Evolutionary conservation across 768 basidiomycete species (phyloP).

Genomic region (Butyriboletus loyo): DNA sequence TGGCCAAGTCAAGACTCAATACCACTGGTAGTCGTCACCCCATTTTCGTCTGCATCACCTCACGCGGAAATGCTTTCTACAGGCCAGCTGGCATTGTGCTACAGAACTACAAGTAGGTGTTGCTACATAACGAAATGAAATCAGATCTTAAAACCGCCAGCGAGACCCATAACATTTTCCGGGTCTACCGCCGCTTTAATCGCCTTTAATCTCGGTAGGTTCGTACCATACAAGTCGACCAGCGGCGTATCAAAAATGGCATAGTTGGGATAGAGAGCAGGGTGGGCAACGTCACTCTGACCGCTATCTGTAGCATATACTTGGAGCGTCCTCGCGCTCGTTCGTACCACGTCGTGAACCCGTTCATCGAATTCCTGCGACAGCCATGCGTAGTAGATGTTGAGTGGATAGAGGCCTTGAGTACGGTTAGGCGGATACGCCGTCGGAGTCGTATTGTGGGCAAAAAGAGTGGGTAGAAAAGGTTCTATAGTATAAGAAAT

Average conservation of each 20-base stretch:
- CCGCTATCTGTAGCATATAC: slow-evolving; percentile 40
- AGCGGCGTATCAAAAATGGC: slow-evolving; percentile 51
- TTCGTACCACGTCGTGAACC: slow-evolving; percentile 36
- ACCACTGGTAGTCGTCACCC: not conserved
- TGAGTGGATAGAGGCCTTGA: slow-evolving; percentile 38
- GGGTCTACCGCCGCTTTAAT: slow-evolving; percentile 53
- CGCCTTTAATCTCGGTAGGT: slow-evolving; percentile 33
- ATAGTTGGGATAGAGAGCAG: slow-evolving; percentile 54
- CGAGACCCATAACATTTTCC: slow-evolving; percentile 54
- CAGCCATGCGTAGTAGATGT: slow-evolving; percentile 37
- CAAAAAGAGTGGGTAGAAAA: slow-evolving; percentile 43
- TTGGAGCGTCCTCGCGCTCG: slow-evolving; percentile 38
- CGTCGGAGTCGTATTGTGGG: slow-evolving; percentile 34
- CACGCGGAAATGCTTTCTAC: no score
- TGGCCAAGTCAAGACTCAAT: not conserved
- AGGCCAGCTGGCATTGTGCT: not conserved
- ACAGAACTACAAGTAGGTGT: not conserved
- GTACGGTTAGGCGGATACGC: slow-evolving; percentile 47
- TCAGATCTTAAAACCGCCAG: slow-evolving; percentile 60
- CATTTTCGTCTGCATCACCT: not conserved
- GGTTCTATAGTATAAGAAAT: slow-evolving; percentile 41
- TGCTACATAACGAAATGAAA: not conserved
- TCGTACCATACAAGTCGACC: slow-evolving; percentile 44
- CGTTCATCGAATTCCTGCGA: not conserved
- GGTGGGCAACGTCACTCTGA: slow-evolving; percentile 19